Conservation (phyloP, 2,329 filamentous ascomycete genomes). For the Aspergillus carbonarius region DNA sequence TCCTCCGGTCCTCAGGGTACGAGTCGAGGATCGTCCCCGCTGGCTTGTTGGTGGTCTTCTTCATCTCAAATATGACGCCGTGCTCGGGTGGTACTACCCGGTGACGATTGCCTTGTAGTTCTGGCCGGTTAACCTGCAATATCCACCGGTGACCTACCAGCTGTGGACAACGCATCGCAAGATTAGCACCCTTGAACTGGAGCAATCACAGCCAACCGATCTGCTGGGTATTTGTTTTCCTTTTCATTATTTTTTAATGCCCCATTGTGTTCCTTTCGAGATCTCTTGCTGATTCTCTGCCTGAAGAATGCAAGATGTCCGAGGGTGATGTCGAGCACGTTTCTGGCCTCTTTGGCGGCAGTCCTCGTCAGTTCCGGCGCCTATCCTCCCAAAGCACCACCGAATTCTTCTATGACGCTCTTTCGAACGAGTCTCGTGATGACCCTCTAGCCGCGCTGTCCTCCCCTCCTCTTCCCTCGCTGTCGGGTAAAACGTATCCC, state of each 20-base stretch:
- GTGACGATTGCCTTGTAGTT: slow-evolving; percentile 40
- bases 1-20: slow-evolving; percentile 9
- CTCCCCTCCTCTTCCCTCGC: slow-evolving; percentile 15
- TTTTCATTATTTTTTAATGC: not conserved
- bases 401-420: slow-evolving; percentile 25
- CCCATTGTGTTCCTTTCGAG: not conserved
- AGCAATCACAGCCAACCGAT: slow-evolving; percentile 31
- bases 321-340: slow-evolving; percentile 43
- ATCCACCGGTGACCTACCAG: slow-evolving; percentile 34
- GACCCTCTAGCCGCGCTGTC: slow-evolving; percentile 28
- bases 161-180: slow-evolving; percentile 41
- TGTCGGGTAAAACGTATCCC: slow-evolving; percentile 22
- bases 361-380: slow-evolving; percentile 30
- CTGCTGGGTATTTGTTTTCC: slow-evolving; percentile 10
- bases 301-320: slow-evolving; percentile 45
- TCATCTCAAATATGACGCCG: slow-evolving; percentile 37
- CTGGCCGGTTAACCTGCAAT: slow-evolving; percentile 36
- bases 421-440: slow-evolving; percentile 24
- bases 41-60: slow-evolving; percentile 19
- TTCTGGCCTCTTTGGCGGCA: slow-evolving; percentile 35
- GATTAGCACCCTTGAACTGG: slow-evolving; percentile 29
- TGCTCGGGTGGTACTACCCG: slow-evolving; percentile 38
- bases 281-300: slow-evolving; percentile 25
- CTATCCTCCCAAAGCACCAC: slow-evolving; percentile 30
- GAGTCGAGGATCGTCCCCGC: slow-evolving; percentile 15